phyloP scores from a whole-genome alignment of 306 rosid genomes.

The Castanea sativa region DNA sequence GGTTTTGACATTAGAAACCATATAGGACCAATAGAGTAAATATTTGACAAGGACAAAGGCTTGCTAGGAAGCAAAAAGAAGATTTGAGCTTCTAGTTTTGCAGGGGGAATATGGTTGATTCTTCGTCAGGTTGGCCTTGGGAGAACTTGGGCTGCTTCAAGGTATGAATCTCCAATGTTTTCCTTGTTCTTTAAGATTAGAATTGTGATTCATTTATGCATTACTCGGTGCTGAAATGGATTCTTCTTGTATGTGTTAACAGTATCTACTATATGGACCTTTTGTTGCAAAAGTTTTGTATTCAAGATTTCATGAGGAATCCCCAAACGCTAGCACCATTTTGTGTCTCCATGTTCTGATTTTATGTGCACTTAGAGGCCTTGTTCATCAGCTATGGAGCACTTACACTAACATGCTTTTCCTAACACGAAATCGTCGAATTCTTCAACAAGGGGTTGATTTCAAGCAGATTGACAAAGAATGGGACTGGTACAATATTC shows the following conservation, averaged over 20 bases:
- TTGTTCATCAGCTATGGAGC: constrained; percentile 45
- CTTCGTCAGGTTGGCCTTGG: constrained; percentile 91
- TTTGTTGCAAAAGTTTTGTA: constrained; percentile 51
- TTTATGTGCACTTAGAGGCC: constrained; percentile 43
- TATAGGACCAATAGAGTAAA: background rate
- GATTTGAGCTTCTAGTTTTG: background rate
- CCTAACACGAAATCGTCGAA: constrained; percentile 56
- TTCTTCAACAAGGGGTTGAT: constrained; percentile 64
- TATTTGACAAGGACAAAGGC: background rate
- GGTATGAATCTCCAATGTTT: constrained; percentile 32
- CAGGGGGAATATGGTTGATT: constrained; percentile 48
- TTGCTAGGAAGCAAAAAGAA: background rate
- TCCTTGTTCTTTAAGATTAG: background rate
- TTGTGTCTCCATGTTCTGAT: constrained; percentile 72
- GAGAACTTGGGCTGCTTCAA: constrained; percentile 67
- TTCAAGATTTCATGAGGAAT: constrained; percentile 44
- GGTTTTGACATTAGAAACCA: background rate
- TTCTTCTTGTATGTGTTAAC: background rate
- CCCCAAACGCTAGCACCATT: constrained; percentile 13
- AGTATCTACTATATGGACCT: constrained; percentile 76
- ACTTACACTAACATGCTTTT: constrained; percentile 58
- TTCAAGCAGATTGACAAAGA: constrained; percentile 86
- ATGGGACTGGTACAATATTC: constrained; percentile 70
- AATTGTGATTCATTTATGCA: background rate
- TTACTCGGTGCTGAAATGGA: background rate